A percentile compares a stretch with the other conserved stretches of the same genome.
Conservation (phyloP, 768 basidiomycete genomes). For the Dendrothele bispora region DNA sequence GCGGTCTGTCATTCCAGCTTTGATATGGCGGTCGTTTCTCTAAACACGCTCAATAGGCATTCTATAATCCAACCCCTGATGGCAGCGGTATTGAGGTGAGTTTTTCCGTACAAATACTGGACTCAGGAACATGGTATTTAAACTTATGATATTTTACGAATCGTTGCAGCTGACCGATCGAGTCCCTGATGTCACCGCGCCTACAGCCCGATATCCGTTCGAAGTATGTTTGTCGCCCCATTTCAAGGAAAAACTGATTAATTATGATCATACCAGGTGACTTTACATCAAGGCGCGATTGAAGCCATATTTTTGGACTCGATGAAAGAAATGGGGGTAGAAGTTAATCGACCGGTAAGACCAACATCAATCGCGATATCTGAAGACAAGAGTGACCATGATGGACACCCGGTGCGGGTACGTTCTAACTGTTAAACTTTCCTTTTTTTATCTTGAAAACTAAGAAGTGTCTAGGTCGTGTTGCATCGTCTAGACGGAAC, state of each 20-base stretch:
- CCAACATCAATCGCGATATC: conserved; percentile 51
- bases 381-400: conserved; percentile 24
- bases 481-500: conserved; percentile 42
- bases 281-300: conserved; percentile 64
- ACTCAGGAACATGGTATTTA: neutral
- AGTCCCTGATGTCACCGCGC: conserved; percentile 59
- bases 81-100: conserved; percentile 63
- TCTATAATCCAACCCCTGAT: conserved; percentile 68
- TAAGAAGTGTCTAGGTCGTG: conserved; percentile 33
- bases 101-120: neutral
- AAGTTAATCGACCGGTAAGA: conserved; percentile 50
- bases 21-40: neutral
- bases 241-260: neutral
- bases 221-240: conserved; percentile 41
- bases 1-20: conserved; percentile 43
- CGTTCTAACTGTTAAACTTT: conserved; percentile 10
- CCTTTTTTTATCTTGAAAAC: neutral
- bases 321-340: conserved; percentile 43
- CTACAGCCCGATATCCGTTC: conserved; percentile 69
- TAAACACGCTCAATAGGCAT: conserved; percentile 45
- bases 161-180: conserved; percentile 57
- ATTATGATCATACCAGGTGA: conserved; percentile 34
- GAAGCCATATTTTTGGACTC: conserved; percentile 60
- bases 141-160: neutral
- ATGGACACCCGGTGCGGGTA: conserved; percentile 37